Evolutionary conservation across 805 yeast species (phyloP).

Genomic region (Wickerhamomyces rabaulensis): DNA sequence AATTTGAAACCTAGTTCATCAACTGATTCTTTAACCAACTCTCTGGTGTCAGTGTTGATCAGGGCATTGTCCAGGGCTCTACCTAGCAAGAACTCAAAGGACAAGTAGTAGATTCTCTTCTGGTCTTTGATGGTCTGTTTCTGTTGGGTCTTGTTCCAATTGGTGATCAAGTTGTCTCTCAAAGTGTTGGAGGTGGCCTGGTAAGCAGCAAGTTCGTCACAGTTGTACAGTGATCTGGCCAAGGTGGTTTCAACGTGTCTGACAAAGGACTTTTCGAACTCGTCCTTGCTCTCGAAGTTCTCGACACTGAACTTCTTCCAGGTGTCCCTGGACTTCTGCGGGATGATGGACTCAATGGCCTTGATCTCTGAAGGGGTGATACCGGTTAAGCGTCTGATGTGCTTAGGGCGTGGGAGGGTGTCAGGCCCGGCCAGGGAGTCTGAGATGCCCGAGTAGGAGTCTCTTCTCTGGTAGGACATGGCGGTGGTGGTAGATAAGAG

Average conservation of each 20-base stretch:
- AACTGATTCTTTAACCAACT: constrained; percentile 47
- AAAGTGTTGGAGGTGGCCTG: constrained; percentile 80
- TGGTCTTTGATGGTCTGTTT: constrained; percentile 77
- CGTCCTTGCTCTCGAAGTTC: constrained; percentile 41
- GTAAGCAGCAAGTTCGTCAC: constrained; percentile 89
- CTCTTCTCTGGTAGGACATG: constrained; percentile 10
- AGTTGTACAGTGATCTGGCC: constrained; percentile 88
- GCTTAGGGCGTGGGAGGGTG: constrained; percentile 32
- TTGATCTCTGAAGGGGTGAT: constrained; percentile 87
- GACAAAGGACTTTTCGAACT: constrained; percentile 65
- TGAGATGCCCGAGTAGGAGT: constrained; percentile 10
- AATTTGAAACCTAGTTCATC: constrained; percentile 79
- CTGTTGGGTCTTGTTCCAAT: constrained; percentile 94
- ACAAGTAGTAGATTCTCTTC: constrained; percentile 80
- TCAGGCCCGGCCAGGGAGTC: constrained; percentile 10
- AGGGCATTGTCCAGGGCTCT: constrained; percentile 92
- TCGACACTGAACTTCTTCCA: constrained; percentile 70
- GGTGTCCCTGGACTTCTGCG: constrained; percentile 65
- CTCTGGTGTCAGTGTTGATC: constrained; percentile 71
- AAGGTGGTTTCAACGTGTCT: constrained; percentile 85
- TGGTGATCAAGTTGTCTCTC: constrained; percentile 72
- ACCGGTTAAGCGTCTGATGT: constrained; percentile 80
- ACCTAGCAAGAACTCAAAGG: constrained; percentile 90
- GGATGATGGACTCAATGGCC: constrained; percentile 76
- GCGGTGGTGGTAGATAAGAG: too few relatives aligned